Evolutionary conservation across 2,329 filamentous ascomycete genomes (phyloP), one percentile per base, ranked within the genome.

Genomic region (Venturia carpophila): DNA sequence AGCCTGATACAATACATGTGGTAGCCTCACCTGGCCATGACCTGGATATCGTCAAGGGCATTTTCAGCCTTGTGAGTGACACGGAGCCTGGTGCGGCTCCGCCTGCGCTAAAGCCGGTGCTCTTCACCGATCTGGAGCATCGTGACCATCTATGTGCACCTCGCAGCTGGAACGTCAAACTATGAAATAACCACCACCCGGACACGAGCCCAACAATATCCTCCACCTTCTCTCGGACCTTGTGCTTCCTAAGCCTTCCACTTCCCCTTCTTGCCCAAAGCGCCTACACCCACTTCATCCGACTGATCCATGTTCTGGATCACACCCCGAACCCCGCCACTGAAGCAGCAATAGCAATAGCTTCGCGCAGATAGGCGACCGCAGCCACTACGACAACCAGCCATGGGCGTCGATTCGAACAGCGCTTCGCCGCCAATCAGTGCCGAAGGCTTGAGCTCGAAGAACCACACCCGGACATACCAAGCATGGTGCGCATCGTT

Each of bases 401-500:
- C 60, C 27, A 61, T 61, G 60, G 60, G 43, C 60, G n/a, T 27
- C 37, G 27, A 41, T 19, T 61, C 60, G 13, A 61, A 61, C 39
- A 61, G 60, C n/a, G 60, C 60, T 27, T 61, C 60, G 42, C 60
- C 60, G 60, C 60, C 60, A 15, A 45, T 45, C 21, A 61, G 42
- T 9, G 60, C 39, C 19, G 60, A 42, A 27, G 60, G 39, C 24
- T 27, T 17, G 13, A 43, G 21, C 10, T n/a, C 61, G 21, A 66
- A 66, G 45, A 70, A 71, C 66, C 74, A 76, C 67, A 76, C 73
- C 24, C 71, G 75, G 62, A 76, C 73, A 52, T 77, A 76, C 67
- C 72, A 77, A 74, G 79, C 79, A 65, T 80, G 83, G 83, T 67
- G 86, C 85, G 70, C 43, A 37, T 15, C 13, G 4, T 30, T 10